Conservation (phyloP, 108 stramenopile species). For the Aurantiochytrium sp. region DNA sequence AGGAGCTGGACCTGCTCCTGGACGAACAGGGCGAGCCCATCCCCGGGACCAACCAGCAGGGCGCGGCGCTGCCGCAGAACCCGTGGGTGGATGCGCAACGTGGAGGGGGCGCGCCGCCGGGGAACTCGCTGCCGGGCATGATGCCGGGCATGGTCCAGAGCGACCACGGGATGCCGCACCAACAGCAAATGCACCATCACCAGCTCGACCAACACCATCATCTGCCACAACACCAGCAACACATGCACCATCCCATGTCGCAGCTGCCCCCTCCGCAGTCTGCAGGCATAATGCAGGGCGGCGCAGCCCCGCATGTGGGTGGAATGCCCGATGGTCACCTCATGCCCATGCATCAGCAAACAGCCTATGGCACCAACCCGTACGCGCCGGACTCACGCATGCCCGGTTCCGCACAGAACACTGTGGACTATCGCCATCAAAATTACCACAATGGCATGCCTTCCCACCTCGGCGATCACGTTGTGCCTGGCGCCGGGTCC, state of each 20-base stretch:
- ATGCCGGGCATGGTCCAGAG: background rate
- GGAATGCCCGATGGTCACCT: too few species aligned
- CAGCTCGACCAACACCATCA: background rate
- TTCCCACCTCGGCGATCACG: too few species aligned
- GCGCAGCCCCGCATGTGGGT: too few species aligned
- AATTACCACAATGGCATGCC: too few species aligned
- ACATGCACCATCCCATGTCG: background rate
- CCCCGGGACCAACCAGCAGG: background rate
- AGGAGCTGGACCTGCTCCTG: conserved; percentile 16
- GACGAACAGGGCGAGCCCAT: background rate
- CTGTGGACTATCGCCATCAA: too few species aligned
- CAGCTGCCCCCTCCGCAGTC: background rate
- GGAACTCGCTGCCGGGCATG: background rate
- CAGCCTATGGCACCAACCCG: too few species aligned
- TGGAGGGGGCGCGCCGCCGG: background rate
- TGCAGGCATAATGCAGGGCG: too few species aligned
- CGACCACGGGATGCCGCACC: background rate
- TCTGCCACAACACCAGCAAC: background rate
- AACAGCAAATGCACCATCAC: background rate
- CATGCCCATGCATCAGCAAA: too few species aligned
- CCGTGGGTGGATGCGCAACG: background rate
- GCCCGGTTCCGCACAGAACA: too few species aligned
- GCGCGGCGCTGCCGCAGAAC: background rate
- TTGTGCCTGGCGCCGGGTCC: too few species aligned
- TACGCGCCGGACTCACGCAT: too few species aligned